Conservation (phyloP, 331 rosid genomes). For the Rosa hybrid region DNA sequence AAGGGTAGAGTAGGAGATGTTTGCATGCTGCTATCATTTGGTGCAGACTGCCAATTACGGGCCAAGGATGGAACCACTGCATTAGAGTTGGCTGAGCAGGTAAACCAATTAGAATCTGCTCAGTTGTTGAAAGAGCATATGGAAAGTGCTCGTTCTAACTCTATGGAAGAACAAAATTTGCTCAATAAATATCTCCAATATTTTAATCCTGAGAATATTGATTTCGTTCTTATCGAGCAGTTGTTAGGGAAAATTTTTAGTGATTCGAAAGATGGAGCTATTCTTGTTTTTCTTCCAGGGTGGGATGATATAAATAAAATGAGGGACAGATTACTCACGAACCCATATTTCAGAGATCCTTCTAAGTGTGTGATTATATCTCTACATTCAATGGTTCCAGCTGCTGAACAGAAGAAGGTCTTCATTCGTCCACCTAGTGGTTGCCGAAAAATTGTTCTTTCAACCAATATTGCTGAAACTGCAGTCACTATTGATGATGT, state of each 20-base stretch:
- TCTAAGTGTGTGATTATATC: constrained; percentile 51
- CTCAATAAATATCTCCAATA: constrained; percentile 59
- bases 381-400: constrained; percentile 91
- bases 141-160: constrained; percentile 46
- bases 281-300: constrained; percentile 93
- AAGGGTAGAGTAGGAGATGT: constrained; percentile 81
- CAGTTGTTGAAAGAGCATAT: constrained; percentile 54
- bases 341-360: constrained; percentile 55
- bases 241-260: constrained; percentile 67
- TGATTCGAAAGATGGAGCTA: constrained; percentile 85
- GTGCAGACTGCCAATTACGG: constrained; percentile 68
- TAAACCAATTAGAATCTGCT: constrained; percentile 59
- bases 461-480: constrained; percentile 96
- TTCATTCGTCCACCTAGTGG: constrained; percentile 60
- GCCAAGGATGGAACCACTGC: constrained; percentile 74
- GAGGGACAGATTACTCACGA: constrained; percentile 53
- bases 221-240: constrained; percentile 66
- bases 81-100: constrained; percentile 65
- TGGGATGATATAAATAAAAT: constrained; percentile 94
- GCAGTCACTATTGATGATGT: constrained; percentile 95
- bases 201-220: constrained; percentile 67
- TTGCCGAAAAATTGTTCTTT: constrained; percentile 89
- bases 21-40: constrained; percentile 78
- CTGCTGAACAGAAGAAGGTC: constrained; percentile 76
- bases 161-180: constrained; percentile 42